Base-by-base conservation (phyloP, 2,329 filamentous ascomycete species). In the Fusarium euwallaceae region DNA sequence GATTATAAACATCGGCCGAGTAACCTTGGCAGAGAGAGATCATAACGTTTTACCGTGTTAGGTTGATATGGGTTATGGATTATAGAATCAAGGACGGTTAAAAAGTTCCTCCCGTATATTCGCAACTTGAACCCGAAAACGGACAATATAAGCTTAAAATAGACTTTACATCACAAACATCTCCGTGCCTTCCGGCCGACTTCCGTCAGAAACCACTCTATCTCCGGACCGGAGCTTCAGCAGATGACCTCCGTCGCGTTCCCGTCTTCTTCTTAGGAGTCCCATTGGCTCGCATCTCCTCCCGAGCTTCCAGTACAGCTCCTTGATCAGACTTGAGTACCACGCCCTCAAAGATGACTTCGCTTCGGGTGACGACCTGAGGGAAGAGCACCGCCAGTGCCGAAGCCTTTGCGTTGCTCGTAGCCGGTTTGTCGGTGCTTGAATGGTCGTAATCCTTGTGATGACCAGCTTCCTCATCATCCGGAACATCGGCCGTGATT, bases 271-370 rank as follows among this genome's bases (percentile, higher is more conserved):
- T 78, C 70, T 69, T 72, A 17, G 43, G 5, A 9, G 59, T 67
- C 17, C 64, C 69, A 29, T 64, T 70, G 1, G 20, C 58, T 39
- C 71, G 58, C 16, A 32, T 62, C 34, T 78, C 75, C 12, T 76
- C 71, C 3, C 43, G 62, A 5, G 73, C 76, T 9, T 75, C 70
- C 32, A 69, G 20, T 4, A 77, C 67, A 14, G 71, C 66, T 24
- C 37, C 63, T 39, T 81, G 79, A 6, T 78, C 71, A 6, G 74
- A 77, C 51, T 76, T 78, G 10, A 81, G 68, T 16, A 71, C 77
- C 1, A 76, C 68, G 4, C 76, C 79, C 6, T 80, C 76, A 4
- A 72, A 70, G 32, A 80, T 70, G 39, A 79, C 64, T 34, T 73
- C 72, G 24, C 77, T 76, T 0, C 73, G 66, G 8, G 75, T 76